Conservation (phyloP, 163 green algal species). For the Chlorella variabilis region DNA sequence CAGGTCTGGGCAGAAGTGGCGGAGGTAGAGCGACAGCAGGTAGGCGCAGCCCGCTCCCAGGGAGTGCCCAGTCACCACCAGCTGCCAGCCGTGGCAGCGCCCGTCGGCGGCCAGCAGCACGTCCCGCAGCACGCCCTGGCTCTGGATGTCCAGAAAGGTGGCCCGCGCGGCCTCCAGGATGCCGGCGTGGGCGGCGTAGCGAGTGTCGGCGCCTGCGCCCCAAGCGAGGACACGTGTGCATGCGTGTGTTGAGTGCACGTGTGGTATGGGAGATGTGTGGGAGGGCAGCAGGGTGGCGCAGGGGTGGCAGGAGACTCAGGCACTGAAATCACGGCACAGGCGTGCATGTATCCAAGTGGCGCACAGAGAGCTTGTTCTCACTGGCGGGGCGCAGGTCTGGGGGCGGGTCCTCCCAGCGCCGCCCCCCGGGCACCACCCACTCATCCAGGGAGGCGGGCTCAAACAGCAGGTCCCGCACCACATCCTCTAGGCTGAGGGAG, state of each 20-base stretch:
- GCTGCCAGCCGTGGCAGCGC: slow-evolving; percentile 49
- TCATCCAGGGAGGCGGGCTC: slow-evolving; percentile 60
- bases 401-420: slow-evolving; percentile 23
- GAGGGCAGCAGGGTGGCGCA: too few relatives aligned
- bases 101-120: slow-evolving; percentile 29
- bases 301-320: too few relatives aligned
- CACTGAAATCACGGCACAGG: too few relatives aligned
- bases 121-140: slow-evolving; percentile 16
- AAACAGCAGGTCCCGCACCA: slow-evolving; percentile 66
- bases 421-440: slow-evolving; percentile 42
- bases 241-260: too few relatives aligned
- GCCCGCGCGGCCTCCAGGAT: slow-evolving; percentile 61
- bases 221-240: too few relatives aligned
- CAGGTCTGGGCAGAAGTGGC: slow-evolving; percentile 31
- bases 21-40: slow-evolving; percentile 61
- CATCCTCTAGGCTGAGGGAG: slow-evolving; percentile 64
- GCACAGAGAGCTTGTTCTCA: too few relatives aligned
- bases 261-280: too few relatives aligned
- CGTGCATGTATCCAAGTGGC: too few relatives aligned
- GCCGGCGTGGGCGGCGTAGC: slow-evolving; percentile 51
- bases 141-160: slow-evolving; percentile 58
- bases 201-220: background rate
- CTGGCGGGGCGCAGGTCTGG: background rate
- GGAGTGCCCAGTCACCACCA: slow-evolving; percentile 77
- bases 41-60: slow-evolving; percentile 71